Base-by-base conservation (phyloP, 2,329 filamentous ascomycete genomes). In the Graphilbum fragrans region DNA sequence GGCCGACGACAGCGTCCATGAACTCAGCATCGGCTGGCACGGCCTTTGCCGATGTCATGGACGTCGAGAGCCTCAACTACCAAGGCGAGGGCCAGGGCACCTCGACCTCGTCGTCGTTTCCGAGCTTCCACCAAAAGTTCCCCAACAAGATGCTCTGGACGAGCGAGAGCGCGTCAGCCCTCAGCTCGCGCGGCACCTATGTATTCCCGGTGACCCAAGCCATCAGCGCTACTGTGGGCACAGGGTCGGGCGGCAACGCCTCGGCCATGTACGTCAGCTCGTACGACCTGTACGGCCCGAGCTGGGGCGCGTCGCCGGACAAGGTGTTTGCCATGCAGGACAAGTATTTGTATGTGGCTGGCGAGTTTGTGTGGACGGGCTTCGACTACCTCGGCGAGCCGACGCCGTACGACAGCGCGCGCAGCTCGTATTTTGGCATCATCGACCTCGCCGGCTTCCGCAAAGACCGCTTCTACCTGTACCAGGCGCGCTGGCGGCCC, bases 391-490 rank as follows among this genome's bases (percentile, higher is more conserved):
- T 56, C 0, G 55, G 55, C 40, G 55, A 57, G 49, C 55, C 55
- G 32, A 55, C 52, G 20, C 52, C 53, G 0, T 74, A 67, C 49
- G 56, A 67, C 46, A 21, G 16, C 5, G 56, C 37, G 12, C 64
- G 69, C 11, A 70, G 65, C 51, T 69, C 66, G 2, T 76, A 74
- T 51, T 74, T 66, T 36, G 71, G 72, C 10, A 72, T 76, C 43
- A 62, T 76, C 23, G 72, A 76, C 41, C 56, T 75, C 7, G 71
- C 72, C 0, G 72, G 72, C 0, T 76, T 76, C 54, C 62, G 59
- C 42, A 76, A 76, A 53, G 70, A 75, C 44, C 59, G 71, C 1
- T 75, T 66, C 52, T 74, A 63, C 47, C 49, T 74, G 4, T 76
- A 75, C 45, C 72, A 74, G 49, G 53, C 69, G 0, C 63, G 68